Conservation (phyloP, 2,329 filamentous ascomycete species). For the Exophiala calicioides region DNA sequence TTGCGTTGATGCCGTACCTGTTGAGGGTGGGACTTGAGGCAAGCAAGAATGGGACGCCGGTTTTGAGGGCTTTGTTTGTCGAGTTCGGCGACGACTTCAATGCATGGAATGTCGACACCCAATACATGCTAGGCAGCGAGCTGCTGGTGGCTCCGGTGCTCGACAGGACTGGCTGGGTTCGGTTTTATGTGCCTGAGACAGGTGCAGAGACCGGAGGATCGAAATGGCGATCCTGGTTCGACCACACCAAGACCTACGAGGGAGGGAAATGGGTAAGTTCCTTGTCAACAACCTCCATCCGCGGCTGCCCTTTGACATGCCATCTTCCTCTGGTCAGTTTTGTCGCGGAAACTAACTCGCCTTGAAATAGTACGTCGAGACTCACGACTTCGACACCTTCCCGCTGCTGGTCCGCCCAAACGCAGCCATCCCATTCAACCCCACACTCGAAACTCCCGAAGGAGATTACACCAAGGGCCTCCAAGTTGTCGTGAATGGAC, state of each 20-base stretch:
- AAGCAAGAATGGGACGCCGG: constrained; percentile 57
- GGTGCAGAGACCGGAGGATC: constrained; percentile 52
- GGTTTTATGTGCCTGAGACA: constrained; percentile 61
- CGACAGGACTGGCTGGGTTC: constrained; percentile 61
- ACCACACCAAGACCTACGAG: constrained; percentile 43
- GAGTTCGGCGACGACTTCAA: constrained; percentile 73
- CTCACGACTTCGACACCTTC: constrained; percentile 59
- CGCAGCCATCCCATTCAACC: constrained; percentile 40
- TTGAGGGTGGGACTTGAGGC: constrained; percentile 55
- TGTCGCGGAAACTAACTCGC: background rate
- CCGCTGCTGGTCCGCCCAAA: constrained; percentile 61
- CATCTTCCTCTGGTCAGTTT: background rate
- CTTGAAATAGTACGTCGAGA: constrained; percentile 55
- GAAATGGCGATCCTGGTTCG: constrained; percentile 52
- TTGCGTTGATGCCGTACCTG: constrained; percentile 60
- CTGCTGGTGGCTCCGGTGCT: constrained; percentile 67
- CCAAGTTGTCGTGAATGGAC: no score
- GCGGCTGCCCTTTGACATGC: background rate
- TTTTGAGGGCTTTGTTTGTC: constrained; percentile 66
- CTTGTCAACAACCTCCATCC: background rate
- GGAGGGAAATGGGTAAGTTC: constrained; percentile 44
- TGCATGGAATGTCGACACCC: constrained; percentile 66
- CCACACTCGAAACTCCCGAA: no score
- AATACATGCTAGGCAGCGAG: constrained; percentile 71
- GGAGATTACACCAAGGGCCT: no score